Evolutionary conservation across 1,139 yeast species (phyloP).

Genomic region (Arxiozyma heterogenica): DNA sequence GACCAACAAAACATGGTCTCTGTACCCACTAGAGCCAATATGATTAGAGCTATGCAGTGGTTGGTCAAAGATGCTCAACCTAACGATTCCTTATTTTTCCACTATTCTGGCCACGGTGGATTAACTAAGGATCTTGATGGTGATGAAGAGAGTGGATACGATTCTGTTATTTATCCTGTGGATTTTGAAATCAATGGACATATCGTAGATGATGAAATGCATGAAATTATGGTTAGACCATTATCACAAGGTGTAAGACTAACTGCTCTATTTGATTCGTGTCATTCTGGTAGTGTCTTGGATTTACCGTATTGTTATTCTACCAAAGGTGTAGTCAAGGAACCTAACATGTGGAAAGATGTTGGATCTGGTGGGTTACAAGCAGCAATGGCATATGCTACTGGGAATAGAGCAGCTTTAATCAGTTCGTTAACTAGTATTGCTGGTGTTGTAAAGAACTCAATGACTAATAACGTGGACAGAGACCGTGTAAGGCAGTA

Average conservation of each 20-base stretch:
- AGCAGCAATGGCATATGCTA: slow-evolving; percentile 63
- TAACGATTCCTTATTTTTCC: slow-evolving; percentile 79
- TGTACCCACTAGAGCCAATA: slow-evolving; percentile 70
- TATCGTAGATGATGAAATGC: slow-evolving; percentile 78
- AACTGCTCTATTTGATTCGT: slow-evolving; percentile 84
- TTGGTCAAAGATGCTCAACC: slow-evolving; percentile 72
- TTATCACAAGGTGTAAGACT: slow-evolving; percentile 76
- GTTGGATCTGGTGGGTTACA: slow-evolving; percentile 69
- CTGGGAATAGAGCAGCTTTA: slow-evolving; percentile 58
- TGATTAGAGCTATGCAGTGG: slow-evolving; percentile 86
- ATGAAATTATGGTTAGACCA: slow-evolving; percentile 68
- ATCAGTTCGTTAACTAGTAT: slow-evolving; percentile 41
- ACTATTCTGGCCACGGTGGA: slow-evolving; percentile 94
- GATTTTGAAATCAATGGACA: slow-evolving; percentile 71
- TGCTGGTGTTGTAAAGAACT: slow-evolving; percentile 38
- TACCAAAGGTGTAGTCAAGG: slow-evolving; percentile 84
- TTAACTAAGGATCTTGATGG: slow-evolving; percentile 71
- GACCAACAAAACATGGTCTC: slow-evolving; percentile 52
- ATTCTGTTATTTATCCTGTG: slow-evolving; percentile 85
- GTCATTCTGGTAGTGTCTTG: slow-evolving; percentile 87
- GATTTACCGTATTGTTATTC: slow-evolving; percentile 86
- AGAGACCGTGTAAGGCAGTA: slow-evolving; percentile 40
- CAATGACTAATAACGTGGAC: slow-evolving; percentile 22
- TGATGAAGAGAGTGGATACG: slow-evolving; percentile 85
- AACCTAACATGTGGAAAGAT: slow-evolving; percentile 79